Conservation (phyloP, 495 filamentous ascomycete species). For the Tuber magnatum region DNA sequence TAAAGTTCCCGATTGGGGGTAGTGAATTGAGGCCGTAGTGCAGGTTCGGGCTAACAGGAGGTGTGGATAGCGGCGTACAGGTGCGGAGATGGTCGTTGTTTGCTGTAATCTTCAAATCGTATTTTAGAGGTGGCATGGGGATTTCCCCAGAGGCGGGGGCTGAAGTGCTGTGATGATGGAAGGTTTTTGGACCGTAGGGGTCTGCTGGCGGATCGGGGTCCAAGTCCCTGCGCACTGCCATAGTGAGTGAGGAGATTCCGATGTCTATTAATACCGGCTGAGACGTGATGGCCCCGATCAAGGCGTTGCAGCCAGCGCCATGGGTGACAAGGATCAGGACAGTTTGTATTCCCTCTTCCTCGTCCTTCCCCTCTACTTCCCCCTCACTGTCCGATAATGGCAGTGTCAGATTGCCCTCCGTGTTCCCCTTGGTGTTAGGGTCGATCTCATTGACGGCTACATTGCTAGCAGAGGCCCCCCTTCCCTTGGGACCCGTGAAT, state of each 20-base stretch:
- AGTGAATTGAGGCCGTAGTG: conserved; percentile 10
- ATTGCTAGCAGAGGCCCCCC: conserved; percentile 16
- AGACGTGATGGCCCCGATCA: conserved; percentile 83
- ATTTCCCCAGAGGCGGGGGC: conserved; percentile 39
- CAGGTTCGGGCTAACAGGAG: conserved; percentile 22
- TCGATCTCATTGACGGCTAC: conserved; percentile 25
- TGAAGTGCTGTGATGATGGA: conserved; percentile 33
- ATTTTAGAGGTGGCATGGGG: conserved; percentile 32
- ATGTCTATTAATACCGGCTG: conserved; percentile 85
- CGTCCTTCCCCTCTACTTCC: conserved; percentile 39
- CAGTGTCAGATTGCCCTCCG: conserved; percentile 30
- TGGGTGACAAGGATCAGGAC: conserved; percentile 91
- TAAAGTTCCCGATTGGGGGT: conserved; percentile 22
- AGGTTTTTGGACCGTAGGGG: conserved; percentile 34
- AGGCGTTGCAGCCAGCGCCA: conserved; percentile 93
- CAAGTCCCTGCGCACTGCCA: conserved; percentile 66
- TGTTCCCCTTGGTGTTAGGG: background rate
- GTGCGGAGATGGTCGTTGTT: conserved; percentile 32
- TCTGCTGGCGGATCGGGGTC: conserved; percentile 26
- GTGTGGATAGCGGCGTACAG: conserved; percentile 15
- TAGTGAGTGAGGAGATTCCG: conserved; percentile 78
- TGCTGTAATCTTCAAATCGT: conserved; percentile 25
- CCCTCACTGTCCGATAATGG: conserved; percentile 31
- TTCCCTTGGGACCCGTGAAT: conserved; percentile 10
- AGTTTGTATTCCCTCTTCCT: conserved; percentile 57